Base-by-base conservation (phyloP, 768 basidiomycete species). In the Kwoniella heveanensis region DNA sequence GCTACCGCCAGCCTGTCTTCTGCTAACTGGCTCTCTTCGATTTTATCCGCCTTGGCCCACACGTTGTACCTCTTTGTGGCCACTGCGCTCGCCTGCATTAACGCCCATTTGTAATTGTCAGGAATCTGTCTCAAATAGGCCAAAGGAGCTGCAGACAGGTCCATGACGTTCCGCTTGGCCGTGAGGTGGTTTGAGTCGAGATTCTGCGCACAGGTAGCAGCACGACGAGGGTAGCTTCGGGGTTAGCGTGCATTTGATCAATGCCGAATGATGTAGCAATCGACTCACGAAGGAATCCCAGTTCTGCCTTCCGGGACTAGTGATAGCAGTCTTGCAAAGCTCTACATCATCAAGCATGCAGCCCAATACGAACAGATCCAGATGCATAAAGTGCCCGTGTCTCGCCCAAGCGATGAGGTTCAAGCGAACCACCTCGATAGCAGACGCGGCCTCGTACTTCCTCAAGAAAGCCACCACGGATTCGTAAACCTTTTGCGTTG, bases 361-460 rank as follows among this genome's bases (percentile, higher is more conserved):
- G 27, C 54, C 54, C 1, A 44, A 1, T 3, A 56, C 44, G n/a
- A 56, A 46, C 10, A 39, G 3, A 13, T 24, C 21, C 10, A 56
- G 54, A 22, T 29, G 54, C 10, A 13, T 15, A 12, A 56, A 10
- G 2, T 56, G 2, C 5, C 36, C 37, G 10, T 37, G 17, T 26
- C 24, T 17, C 4, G 36, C 36, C 32, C 30, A 56, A 12, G 26
- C 13, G 2, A 36, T 12, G 10, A 25, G 13, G 37, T 17, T 7
- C 24, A 39, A 17, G 10, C 24, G 30, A 3, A 56, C n/a, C 15
- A 25, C 30, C 0, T 25, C 25, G 17, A 44, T 7, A 19, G 54
- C 32, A 10, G 21, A 39, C 15, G 36, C 19, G 21, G 44, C 54
- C 44, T 56, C 54, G 37, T 56, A 56, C 22, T 46, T 56, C 24